Evolutionary conservation across 2,329 filamentous ascomycete genomes (phyloP).

Genomic region (Pseudogymnoascus pannorum): DNA sequence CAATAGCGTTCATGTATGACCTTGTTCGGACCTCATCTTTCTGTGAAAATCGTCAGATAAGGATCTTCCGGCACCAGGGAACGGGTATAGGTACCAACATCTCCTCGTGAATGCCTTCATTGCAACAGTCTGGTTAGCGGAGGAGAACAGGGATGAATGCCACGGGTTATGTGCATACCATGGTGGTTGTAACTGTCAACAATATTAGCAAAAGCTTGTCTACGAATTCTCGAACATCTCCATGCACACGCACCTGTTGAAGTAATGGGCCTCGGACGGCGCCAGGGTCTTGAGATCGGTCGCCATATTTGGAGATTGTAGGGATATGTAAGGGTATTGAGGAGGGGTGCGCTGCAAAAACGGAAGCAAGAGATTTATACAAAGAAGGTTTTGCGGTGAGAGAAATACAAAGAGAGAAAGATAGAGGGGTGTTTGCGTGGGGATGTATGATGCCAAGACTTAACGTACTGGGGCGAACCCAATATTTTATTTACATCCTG

Average conservation of each 20-base stretch:
- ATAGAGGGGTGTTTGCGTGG: constrained; percentile 3
- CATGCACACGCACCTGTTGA: constrained; percentile 69
- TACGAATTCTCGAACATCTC: background rate
- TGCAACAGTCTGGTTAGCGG: constrained; percentile 28
- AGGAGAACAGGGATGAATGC: constrained; percentile 11
- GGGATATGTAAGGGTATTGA: background rate
- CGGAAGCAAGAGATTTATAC: background rate
- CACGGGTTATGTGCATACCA: constrained; percentile 50
- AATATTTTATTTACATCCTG: constrained; percentile 1
- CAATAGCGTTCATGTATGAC: constrained; percentile 95
- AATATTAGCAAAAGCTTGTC: constrained; percentile 18
- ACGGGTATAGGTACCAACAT: constrained; percentile 69
- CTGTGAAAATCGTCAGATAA: constrained; percentile 38
- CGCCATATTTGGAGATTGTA: constrained; percentile 1
- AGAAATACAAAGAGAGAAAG: background rate
- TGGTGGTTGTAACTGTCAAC: constrained; percentile 85
- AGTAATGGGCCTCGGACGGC: constrained; percentile 98
- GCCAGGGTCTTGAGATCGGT: constrained; percentile 59
- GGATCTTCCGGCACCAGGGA: constrained; percentile 9
- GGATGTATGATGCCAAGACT: constrained; percentile 3
- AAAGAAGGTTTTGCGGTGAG: background rate
- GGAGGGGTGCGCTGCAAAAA: background rate
- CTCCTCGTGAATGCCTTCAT: constrained; percentile 85
- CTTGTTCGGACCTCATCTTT: constrained; percentile 97
- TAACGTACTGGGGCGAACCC: background rate